phyloP scores from a whole-genome alignment of 495 filamentous ascomycete species.

The Tirmania nivea region DNA sequence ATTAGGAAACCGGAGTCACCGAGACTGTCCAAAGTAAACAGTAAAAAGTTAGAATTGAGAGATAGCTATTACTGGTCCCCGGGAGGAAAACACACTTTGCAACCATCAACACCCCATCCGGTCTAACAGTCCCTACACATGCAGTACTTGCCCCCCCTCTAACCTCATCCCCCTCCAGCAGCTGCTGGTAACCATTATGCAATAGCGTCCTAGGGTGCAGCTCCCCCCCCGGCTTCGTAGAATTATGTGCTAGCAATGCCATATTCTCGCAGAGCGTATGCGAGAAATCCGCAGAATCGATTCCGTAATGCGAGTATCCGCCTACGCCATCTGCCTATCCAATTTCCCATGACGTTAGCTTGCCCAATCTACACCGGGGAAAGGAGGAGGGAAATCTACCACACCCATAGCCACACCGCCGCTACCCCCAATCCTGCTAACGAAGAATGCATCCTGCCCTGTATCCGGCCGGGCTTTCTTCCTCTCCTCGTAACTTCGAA shows the following conservation, averaged over 20 bases:
- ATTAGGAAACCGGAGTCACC: slow-evolving; percentile 93
- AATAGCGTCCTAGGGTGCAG: slow-evolving; percentile 52
- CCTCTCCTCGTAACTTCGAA: slow-evolving; percentile 3
- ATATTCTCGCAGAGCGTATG: slow-evolving; percentile 88
- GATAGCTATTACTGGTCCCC: background rate
- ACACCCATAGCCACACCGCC: slow-evolving; percentile 55
- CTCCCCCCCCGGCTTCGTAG: slow-evolving; percentile 18
- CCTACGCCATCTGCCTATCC: slow-evolving; percentile 61
- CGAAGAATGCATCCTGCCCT: slow-evolving; percentile 93
- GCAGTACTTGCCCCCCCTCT: slow-evolving; percentile 76
- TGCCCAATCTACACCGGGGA: too few species aligned
- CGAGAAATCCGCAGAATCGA: slow-evolving; percentile 88
- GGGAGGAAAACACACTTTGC: slow-evolving; percentile 40
- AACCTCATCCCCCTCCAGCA: slow-evolving; percentile 50
- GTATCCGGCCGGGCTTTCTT: slow-evolving; percentile 45
- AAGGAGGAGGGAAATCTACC: slow-evolving; percentile 12
- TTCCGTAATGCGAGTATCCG: slow-evolving; percentile 73
- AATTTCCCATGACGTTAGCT: background rate
- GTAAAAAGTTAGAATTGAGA: slow-evolving; percentile 3
- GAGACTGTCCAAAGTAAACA: slow-evolving; percentile 29
- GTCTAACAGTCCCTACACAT: slow-evolving; percentile 49
- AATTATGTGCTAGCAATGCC: slow-evolving; percentile 42
- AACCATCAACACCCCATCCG: slow-evolving; percentile 53
- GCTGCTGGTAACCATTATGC: slow-evolving; percentile 57
- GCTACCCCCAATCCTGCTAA: slow-evolving; percentile 44